phyloP scores from a whole-genome alignment of 805 yeast species.

The Dipodascus albidus region DNA sequence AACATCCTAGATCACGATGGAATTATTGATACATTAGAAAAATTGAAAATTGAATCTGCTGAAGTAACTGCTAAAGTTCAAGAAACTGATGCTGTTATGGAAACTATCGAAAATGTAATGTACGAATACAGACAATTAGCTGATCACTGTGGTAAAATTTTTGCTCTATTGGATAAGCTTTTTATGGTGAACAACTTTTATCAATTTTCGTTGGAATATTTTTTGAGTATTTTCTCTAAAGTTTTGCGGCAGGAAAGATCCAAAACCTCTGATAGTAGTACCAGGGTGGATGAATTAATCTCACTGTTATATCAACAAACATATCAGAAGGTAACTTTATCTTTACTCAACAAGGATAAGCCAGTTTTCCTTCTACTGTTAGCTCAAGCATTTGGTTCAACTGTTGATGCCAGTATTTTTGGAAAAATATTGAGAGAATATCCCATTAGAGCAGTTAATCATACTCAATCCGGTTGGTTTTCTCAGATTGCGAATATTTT shows the following conservation, averaged over 20 bases:
- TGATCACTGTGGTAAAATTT: constrained; percentile 39
- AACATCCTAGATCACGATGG: constrained; percentile 58
- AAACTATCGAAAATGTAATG: constrained; percentile 38
- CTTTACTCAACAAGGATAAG: constrained; percentile 35
- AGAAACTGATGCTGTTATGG: constrained; percentile 46
- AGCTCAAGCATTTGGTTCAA: constrained; percentile 2
- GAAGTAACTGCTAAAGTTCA: constrained; percentile 41
- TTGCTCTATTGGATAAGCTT: constrained; percentile 34
- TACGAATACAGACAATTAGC: constrained; percentile 45
- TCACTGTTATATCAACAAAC: constrained; percentile 34
- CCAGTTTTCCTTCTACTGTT: constrained; percentile 5
- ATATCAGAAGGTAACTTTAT: constrained; percentile 35
- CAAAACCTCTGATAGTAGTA: not conserved
- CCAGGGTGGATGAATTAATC: constrained; percentile 26
- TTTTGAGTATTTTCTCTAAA: constrained; percentile 26
- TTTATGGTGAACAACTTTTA: constrained; percentile 40
- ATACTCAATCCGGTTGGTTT: not conserved
- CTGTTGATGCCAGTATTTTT: not conserved
- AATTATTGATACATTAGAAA: constrained; percentile 48
- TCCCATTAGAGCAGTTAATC: not conserved
- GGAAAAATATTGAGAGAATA: not conserved
- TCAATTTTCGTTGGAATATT: constrained; percentile 41
- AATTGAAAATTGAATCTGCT: constrained; percentile 49
- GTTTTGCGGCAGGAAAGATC: constrained; percentile 17
- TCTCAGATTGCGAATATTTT: not conserved